Evolutionary conservation across 2,329 filamentous ascomycete species (phyloP).

Genomic region (Iodosphaeria phyllophila): DNA sequence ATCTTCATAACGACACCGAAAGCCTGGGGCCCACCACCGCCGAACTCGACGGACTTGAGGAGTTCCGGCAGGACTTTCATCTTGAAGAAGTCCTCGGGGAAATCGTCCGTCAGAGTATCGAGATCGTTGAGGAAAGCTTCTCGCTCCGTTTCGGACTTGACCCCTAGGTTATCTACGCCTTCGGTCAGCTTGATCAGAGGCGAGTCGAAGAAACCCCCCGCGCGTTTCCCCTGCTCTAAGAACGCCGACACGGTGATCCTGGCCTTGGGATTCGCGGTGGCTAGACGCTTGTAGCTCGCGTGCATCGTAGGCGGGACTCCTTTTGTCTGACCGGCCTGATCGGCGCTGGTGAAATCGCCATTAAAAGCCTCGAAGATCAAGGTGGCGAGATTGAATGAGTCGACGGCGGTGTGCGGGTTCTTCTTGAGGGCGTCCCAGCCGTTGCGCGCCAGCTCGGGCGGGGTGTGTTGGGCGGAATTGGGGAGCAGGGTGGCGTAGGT

Average conservation of each 20-base stretch:
- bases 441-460: constrained; percentile 67
- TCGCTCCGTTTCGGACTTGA: constrained; percentile 70
- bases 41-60: constrained; percentile 97
- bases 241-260: constrained; percentile 72
- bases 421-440: constrained; percentile 90
- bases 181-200: constrained; percentile 83
- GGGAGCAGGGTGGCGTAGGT: constrained; percentile 77
- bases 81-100: constrained; percentile 95
- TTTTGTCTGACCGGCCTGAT: constrained; percentile 73
- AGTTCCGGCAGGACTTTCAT: constrained; percentile 90
- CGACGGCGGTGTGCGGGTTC: constrained; percentile 61
- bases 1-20: constrained; percentile 83
- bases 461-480: constrained; percentile 66
- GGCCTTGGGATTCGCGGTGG: constrained; percentile 77
- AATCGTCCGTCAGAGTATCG: constrained; percentile 75
- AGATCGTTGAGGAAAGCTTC: constrained; percentile 78
- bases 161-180: constrained; percentile 76
- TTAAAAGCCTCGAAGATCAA: constrained; percentile 87
- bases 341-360: constrained; percentile 54
- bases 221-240: constrained; percentile 69
- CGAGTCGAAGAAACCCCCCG: constrained; percentile 80
- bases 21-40: constrained; percentile 83
- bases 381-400: constrained; percentile 73
- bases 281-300: constrained; percentile 72
- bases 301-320: constrained; percentile 79